Conservation (phyloP, 495 filamentous ascomycete genomes). For the Aspergillus heteromorphus region DNA sequence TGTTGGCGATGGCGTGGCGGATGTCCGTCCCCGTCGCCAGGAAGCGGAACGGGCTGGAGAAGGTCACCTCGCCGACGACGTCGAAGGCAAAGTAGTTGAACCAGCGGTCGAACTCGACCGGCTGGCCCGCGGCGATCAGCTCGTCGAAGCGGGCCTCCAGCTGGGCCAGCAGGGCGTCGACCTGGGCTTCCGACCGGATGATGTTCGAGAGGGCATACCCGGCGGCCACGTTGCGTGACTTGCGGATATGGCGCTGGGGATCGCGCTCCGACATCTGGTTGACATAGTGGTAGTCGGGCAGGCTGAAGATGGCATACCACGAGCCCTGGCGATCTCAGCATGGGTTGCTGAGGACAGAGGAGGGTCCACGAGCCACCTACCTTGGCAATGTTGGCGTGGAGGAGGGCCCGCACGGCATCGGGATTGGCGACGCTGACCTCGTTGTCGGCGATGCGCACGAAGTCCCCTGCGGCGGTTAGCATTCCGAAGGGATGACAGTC, state of each 20-base stretch:
- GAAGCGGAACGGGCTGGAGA: conserved; percentile 41
- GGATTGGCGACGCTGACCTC: conserved; percentile 46
- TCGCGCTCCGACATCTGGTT: conserved; percentile 42
- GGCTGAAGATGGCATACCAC: conserved; percentile 28
- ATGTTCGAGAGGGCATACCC: conserved; percentile 38
- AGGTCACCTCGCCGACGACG: conserved; percentile 37
- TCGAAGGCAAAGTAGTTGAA: conserved; percentile 45
- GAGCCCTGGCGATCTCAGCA: conserved; percentile 16
- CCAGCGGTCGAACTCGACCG: conserved; percentile 39
- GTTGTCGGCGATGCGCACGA: conserved; percentile 44
- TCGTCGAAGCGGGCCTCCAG: conserved; percentile 27
- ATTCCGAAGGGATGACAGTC: background rate
- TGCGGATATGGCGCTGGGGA: conserved; percentile 27
- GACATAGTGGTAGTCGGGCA: conserved; percentile 36
- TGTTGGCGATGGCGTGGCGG: conserved; percentile 36
- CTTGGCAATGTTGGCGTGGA: conserved; percentile 24
- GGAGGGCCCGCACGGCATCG: conserved; percentile 32
- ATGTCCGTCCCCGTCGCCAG: conserved; percentile 34
- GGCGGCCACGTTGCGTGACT: conserved; percentile 28
- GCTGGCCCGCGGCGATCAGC: conserved; percentile 13
- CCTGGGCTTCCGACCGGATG: conserved; percentile 31
- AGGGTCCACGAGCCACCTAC: conserved; percentile 2
- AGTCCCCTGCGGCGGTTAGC: conserved; percentile 22
- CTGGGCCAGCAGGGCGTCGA: conserved; percentile 30
- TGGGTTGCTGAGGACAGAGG: background rate